Conservation (phyloP, 148 eudicot genomes). For the Nepenthes mirabilis region DNA sequence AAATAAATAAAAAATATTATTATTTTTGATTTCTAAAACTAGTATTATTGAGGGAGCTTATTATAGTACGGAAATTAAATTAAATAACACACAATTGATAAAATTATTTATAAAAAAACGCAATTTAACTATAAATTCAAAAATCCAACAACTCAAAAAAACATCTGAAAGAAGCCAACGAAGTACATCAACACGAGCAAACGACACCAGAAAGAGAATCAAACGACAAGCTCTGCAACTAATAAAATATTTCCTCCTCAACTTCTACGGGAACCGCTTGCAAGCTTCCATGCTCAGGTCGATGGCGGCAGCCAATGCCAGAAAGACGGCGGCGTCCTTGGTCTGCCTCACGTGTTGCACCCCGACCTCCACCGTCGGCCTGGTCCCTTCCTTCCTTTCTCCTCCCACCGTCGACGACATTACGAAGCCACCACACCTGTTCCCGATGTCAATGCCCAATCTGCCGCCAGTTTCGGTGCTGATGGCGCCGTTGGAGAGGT, state of each 20-base stretch:
- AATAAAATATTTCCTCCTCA: conserved; percentile 25
- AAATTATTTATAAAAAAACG: too few species aligned
- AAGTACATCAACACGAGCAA: too few species aligned
- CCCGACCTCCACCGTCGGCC: conserved; percentile 59
- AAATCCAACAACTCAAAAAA: too few species aligned
- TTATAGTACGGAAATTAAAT: too few species aligned
- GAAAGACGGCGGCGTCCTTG: conserved; percentile 61
- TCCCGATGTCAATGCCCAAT: conserved; percentile 47
- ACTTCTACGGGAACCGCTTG: conserved; percentile 32
- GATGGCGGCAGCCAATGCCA: conserved; percentile 53
- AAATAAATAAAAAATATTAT: too few species aligned
- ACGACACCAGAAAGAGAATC: too few species aligned
- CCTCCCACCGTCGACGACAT: conserved; percentile 86
- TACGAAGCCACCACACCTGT: conserved; percentile 68
- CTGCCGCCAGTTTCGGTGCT: conserved; percentile 48
- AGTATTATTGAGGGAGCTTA: too few species aligned
- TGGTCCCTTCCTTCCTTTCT: conserved; percentile 24
- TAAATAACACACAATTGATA: too few species aligned
- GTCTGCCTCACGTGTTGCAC: conserved; percentile 49
- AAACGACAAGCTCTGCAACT: too few species aligned
- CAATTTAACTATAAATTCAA: too few species aligned
- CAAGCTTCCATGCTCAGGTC: conserved; percentile 59
- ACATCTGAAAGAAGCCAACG: too few species aligned
- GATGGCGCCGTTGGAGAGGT: conserved; percentile 38
- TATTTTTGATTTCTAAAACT: too few species aligned